These are phyloP conservation scores for Schwanniomyces yamadae DNA, from an alignment of 805 yeast genomes.

Conservation along the genomic window DNA sequence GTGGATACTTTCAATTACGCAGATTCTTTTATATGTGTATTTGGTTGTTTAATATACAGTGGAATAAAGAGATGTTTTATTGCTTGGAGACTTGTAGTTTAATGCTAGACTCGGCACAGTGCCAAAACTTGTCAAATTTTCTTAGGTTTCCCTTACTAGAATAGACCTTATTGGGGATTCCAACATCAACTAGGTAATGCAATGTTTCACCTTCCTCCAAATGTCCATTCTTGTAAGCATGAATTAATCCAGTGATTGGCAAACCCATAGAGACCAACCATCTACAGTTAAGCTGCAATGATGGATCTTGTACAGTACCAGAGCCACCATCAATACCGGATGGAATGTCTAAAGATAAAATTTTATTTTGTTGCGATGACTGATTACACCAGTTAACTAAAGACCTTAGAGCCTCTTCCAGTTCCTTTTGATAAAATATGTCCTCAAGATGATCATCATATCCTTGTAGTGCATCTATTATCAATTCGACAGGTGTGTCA, in stretches of 20 bases:
- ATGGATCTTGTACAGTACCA: slow-evolving; percentile 46
- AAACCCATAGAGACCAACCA: slow-evolving; percentile 71
- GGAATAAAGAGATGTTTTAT: neutral
- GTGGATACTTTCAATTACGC: neutral
- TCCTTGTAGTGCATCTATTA: slow-evolving; percentile 84
- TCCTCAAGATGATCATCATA: slow-evolving; percentile 69
- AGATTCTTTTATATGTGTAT: neutral
- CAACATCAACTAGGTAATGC: slow-evolving; percentile 68
- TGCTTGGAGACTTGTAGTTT: slow-evolving; percentile 15
- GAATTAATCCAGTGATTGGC: slow-evolving; percentile 62
- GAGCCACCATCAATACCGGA: slow-evolving; percentile 83
- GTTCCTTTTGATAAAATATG: slow-evolving; percentile 40
- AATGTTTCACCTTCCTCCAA: slow-evolving; percentile 39
- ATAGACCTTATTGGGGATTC: slow-evolving; percentile 62
- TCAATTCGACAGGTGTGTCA: slow-evolving; percentile 74
- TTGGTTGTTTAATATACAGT: neutral
- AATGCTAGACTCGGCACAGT: slow-evolving; percentile 31
- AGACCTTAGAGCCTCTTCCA: slow-evolving; percentile 36
- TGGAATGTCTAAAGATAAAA: slow-evolving; percentile 75
- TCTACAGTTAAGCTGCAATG: slow-evolving; percentile 43
- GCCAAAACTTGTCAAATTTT: slow-evolving; percentile 48
- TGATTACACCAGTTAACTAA: slow-evolving; percentile 69
- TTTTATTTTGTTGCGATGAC: slow-evolving; percentile 38
- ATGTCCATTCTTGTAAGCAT: slow-evolving; percentile 57
- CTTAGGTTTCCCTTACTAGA: slow-evolving; percentile 38